Conservation (phyloP, 2,329 filamentous ascomycete genomes). For the Seiridium unicorne region DNA sequence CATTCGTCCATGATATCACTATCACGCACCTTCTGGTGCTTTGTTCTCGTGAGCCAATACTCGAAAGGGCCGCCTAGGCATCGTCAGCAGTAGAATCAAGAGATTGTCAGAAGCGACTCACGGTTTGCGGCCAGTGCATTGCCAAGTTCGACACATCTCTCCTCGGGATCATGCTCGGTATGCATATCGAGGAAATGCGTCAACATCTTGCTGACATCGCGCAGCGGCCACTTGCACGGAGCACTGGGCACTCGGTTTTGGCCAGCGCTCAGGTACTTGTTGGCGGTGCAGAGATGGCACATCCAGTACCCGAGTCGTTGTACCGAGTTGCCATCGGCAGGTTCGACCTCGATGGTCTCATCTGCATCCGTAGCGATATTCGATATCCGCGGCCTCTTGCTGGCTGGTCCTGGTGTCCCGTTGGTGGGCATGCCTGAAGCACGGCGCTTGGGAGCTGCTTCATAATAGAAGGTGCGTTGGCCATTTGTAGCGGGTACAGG, state of each 20-base stretch:
- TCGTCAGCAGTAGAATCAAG: not conserved
- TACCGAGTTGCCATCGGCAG: conserved; percentile 18
- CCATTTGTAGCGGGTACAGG: conserved; percentile 10
- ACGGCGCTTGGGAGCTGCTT: conserved; percentile 6
- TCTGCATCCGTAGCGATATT: conserved; percentile 8
- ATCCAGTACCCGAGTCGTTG: conserved; percentile 46
- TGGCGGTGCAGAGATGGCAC: conserved; percentile 41
- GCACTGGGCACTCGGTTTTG: conserved; percentile 37
- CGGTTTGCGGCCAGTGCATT: conserved; percentile 39
- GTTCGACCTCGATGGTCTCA: conserved; percentile 13
- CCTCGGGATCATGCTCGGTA: conserved; percentile 37
- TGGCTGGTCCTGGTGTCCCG: not conserved
- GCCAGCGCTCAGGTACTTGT: conserved; percentile 40
- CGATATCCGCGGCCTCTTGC: conserved; percentile 9
- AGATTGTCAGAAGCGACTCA: conserved; percentile 19
- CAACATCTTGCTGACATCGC: conserved; percentile 44
- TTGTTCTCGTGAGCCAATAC: conserved; percentile 44
- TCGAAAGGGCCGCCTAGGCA: conserved; percentile 40
- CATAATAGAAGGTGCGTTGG: conserved; percentile 9
- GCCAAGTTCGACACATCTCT: conserved; percentile 42
- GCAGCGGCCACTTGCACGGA: conserved; percentile 45
- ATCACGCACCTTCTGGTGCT: conserved; percentile 33
- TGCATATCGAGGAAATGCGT: conserved; percentile 47
- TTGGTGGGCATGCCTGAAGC: not conserved
- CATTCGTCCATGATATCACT: conserved; percentile 32